Evolutionary conservation across 345 rosid genomes (phyloP), one percentile per base, ranked within the genome.

Genomic region (Theobroma cacao): DNA sequence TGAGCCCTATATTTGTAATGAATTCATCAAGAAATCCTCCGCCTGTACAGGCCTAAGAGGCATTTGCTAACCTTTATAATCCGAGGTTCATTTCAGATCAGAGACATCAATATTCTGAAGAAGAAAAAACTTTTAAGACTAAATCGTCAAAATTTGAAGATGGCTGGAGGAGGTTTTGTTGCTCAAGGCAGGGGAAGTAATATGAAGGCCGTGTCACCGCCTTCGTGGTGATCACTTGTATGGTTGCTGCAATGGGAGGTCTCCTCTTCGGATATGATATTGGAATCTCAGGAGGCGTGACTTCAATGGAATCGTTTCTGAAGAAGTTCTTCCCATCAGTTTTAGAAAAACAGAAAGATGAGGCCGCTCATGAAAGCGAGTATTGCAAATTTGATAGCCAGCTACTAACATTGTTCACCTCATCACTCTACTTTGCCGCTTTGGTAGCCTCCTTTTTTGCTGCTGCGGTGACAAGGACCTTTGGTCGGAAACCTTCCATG

Each of bases 281-380:
- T 47, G 92, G 92, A 40, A 87, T 89, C 78, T 89, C 92, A 74
- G 90, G 90, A 5, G 92, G 90, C 18, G 92, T 89, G 26, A 87
- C 89, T 20, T 87, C 90, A 2, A 89, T 86, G 92, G 88, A 82
- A 64, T 75, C 86, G 56, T 89, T 89, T 52, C 73, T 87, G 70
- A 74, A 24, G 24, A 81, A 83, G 65, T 89, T 89, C 78, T 89
- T 89, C 61, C 92, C 92, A 1, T 45, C 77, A 11, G 89, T 87
- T 60, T 79, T 75, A 50, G 47, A 64, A 31, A 84, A 64, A 40
- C 68, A 81, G 74, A 71, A 80, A 31, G 82, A 79, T 62, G 22
- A 45, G 0, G 69, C 80, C 0, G 76, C 14, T 34, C 70, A n/a
- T 18, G 86, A 81, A 3, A 88, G 81, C 7, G 81, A 85, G 75